Percentiles rank a stretch among this genome's conserved stretches.
Evolutionary conservation across 1,284 basidiomycete genomes (phyloP).

Genomic region (Marasmius sp.): DNA sequence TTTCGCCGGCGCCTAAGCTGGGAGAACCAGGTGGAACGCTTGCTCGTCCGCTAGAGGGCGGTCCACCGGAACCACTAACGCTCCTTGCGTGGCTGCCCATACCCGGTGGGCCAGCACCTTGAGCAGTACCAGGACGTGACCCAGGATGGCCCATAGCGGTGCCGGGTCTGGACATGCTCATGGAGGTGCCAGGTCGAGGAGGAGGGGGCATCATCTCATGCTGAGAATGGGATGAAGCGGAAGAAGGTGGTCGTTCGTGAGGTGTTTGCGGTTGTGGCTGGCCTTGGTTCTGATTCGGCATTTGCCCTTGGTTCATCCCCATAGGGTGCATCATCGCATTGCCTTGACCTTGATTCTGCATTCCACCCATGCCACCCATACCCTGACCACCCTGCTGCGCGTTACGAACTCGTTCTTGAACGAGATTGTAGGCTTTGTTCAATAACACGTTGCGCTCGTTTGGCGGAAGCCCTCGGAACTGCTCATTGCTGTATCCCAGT

Average conservation of each 20-base stretch:
- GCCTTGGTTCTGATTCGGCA: neutral
- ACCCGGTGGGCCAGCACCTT: neutral
- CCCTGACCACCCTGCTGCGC: neutral
- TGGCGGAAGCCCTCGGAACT: neutral
- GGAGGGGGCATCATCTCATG: conserved; percentile 2
- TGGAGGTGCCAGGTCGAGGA: neutral
- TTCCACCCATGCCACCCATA: neutral
- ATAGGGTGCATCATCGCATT: neutral
- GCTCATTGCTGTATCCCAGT: neutral
- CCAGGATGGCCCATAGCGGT: neutral
- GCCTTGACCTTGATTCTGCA: neutral
- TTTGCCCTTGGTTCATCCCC: neutral
- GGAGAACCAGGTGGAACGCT: conserved; percentile 1
- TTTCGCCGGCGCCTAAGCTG: neutral
- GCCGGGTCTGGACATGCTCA: neutral
- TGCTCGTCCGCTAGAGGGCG: neutral
- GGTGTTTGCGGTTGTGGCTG: neutral
- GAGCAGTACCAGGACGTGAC: neutral
- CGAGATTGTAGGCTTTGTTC: neutral
- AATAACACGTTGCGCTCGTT: neutral
- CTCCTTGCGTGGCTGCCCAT: neutral
- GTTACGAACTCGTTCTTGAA: neutral
- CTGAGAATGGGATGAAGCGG: neutral
- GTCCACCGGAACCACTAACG: neutral
- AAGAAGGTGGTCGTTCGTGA: neutral